Base-by-base conservation (phyloP, 108 stramenopile genomes). In the Skeletonema grethae region DNA sequence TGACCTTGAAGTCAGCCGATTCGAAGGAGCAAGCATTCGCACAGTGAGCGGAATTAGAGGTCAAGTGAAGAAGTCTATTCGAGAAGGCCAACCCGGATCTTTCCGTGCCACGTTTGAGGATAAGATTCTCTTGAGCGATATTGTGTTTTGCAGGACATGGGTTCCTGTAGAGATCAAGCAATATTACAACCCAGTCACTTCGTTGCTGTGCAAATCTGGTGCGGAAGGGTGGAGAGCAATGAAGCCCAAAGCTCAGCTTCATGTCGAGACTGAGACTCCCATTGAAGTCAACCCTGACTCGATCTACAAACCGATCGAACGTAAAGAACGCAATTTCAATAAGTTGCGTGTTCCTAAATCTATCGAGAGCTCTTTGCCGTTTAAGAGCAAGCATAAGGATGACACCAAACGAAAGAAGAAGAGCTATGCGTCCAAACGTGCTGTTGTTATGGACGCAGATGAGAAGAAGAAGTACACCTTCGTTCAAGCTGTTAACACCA, bases 81-180 rank as follows among this genome's bases (percentile, higher is more conserved):
- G 90, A 57, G 92, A 97, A 73, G 92, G 94, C 4, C 89, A 92
- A 55, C 92, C 91, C 2, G 95, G 93, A 63, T 83, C 90, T 18
- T 98, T 98, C 83, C 93, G 99, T 61, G 98, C 97, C 0, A 98
- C 97, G 0, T 99, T 99, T 67, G 99, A 99, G 84, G 99, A 99
- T 76, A 98, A 99, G 86, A 97, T 99, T 72, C 71, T 98, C 10
- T 70, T 93, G 77, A 93, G 93, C 46, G 99, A 99, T 67, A 96
- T 99, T 56, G 92, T 99, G 4, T 93, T 99, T 73, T 97, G 97
- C 74, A 88, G 97, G 15, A 92, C 97, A 1, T 99, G 99, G 99
- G 97, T 98, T 77, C 98, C 98, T 4, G 97, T 99, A 1, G 89
- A 93, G 59, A 82, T 90, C 48, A 89, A 90, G 75, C 73, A 90